These are phyloP conservation scores for Deinandra increscens DNA, from an alignment of 129 eudicot species.

Conservation along the genomic window DNA sequence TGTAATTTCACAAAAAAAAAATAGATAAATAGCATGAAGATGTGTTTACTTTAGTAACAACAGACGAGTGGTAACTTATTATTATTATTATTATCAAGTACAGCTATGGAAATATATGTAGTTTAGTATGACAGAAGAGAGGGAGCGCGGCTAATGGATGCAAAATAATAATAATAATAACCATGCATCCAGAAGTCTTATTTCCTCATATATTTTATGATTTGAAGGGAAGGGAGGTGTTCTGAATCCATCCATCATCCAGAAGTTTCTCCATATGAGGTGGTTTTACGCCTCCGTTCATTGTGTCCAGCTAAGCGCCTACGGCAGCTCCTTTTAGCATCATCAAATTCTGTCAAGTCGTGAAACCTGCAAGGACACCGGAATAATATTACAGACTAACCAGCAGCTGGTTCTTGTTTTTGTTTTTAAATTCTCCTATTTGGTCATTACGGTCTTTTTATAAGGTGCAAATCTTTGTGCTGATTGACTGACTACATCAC, in stretches of 20 bases:
- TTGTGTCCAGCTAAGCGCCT: constrained; percentile 90
- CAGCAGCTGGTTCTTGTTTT: no score
- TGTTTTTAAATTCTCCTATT: not conserved
- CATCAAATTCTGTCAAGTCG: constrained; percentile 81
- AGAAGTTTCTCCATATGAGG: constrained; percentile 54
- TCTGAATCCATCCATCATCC: constrained; percentile 35
- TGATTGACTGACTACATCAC: not conserved
- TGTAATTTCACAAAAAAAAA: no score
- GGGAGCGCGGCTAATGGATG: not conserved
- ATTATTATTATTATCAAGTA: no score
- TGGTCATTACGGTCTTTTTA: not conserved
- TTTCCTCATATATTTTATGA: constrained; percentile 14
- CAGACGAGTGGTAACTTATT: not conserved
- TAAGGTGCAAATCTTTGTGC: not conserved
- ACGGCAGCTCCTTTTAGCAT: constrained; percentile 82
- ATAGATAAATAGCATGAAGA: not conserved
- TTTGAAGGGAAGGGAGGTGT: not conserved
- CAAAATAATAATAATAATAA: not conserved
- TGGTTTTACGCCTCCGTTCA: constrained; percentile 81
- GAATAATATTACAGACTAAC: not conserved
- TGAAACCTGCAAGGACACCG: constrained; percentile 62
- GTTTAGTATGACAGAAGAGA: constrained; percentile 3
- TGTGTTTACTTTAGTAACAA: not conserved
- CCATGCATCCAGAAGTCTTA: constrained; percentile 22
- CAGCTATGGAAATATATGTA: not conserved